Base-by-base conservation (phyloP, 345 rosid species). In the Eutrema heterophyllum region DNA sequence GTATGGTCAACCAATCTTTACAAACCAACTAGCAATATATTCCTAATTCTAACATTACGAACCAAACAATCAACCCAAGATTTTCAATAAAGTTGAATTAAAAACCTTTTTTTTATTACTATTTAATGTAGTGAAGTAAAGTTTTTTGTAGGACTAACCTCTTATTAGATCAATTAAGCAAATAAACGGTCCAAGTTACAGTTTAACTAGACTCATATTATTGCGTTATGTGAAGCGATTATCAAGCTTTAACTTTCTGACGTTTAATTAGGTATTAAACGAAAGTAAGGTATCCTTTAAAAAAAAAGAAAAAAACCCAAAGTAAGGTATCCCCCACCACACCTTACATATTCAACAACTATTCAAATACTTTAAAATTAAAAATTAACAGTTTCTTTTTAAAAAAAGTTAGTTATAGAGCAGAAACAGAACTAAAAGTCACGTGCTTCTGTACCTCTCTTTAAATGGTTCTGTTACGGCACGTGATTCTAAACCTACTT, bases 401-500 rank as follows among this genome's bases (percentile, higher is more conserved):
- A 16, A 1, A n/a, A 39, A 67, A 50, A 33, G 49, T 61, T 50
- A 46, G 50, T 41, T 40, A 74, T 67, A 60, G 16, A 54, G 46
- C 45, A 21, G 54, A 58, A 50, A 48, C 71, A 60, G 36, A 62
- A 36, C 70, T 69, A 40, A 57, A 64, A 61, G 27, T 65, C 76
- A 77, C 76, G 80, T 71, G 76, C 33, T 64, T 30, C 3, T 71
- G 80, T 77, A 64, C 72, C 67, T 57, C 46, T 64, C 80, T 56
- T 70, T 64, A 52, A 55, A 38, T 64, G 55, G 71, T 11, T 77
- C 67, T 56, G 71, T 55, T 62, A 39, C 29, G 40, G 61, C 80
- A 70, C 76, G 76, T 77, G 80, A 77, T 64, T 39, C 11, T 7
- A 62, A 70, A 76, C 74, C 59, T 62, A 62, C 63, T 73, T 50